A percentile compares a stretch with the other conserved stretches of the same genome.
phyloP scores from a whole-genome alignment of 345 rosid species.

The Trapa bicornis region DNA sequence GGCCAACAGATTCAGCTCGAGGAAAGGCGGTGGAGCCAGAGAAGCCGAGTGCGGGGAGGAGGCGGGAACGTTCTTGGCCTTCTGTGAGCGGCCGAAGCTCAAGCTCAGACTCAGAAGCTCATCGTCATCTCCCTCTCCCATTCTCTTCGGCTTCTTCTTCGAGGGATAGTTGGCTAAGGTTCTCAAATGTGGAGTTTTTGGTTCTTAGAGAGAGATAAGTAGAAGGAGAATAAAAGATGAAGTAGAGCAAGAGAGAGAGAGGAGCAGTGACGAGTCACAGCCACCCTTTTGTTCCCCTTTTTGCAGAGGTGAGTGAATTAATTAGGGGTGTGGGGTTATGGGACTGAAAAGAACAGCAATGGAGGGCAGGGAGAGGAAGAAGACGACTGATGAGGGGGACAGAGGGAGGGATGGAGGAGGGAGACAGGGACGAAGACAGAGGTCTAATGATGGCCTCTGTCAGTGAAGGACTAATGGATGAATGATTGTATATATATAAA shows the following conservation, averaged over 20 bases:
- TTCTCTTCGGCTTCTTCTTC: neutral
- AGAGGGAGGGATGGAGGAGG: neutral
- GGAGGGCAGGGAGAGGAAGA: neutral
- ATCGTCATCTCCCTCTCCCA: conserved; percentile 5
- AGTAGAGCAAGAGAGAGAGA: neutral
- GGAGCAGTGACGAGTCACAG: conserved; percentile 6
- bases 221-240: neutral
- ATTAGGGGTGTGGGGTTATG: neutral
- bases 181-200: neutral
- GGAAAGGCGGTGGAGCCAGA: neutral
- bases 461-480: conserved; percentile 5
- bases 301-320: neutral
- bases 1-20: neutral
- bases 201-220: neutral
- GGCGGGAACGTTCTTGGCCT: neutral
- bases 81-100: neutral
- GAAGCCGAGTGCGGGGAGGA: neutral
- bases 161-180: neutral
- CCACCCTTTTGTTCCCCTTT: neutral
- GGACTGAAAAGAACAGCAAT: neutral
- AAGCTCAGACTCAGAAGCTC: conserved; percentile 3
- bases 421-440: neutral
- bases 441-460: conserved; percentile 8
- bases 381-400: neutral
- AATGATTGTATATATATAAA: neutral